Evolutionary conservation across 2,329 filamentous ascomycete genomes (phyloP), one percentile per base, ranked within the genome.

Genomic region (Ophiostoma quercus): DNA sequence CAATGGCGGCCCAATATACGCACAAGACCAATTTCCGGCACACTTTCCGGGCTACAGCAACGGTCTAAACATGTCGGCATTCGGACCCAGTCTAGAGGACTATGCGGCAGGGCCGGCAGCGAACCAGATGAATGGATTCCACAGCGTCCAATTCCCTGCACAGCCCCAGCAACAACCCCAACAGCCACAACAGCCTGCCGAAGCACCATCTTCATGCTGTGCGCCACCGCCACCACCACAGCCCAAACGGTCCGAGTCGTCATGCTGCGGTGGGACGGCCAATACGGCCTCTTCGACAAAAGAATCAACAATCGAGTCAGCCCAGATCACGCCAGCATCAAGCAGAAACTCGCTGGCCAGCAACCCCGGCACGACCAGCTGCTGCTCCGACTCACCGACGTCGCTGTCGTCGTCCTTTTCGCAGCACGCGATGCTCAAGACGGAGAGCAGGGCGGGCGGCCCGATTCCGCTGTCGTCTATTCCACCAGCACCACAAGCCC

Each of bases 291-390:
- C 57, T 3, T 25, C 57, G 6, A 29, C 57, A 4, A 62, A 25
- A 22, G 62, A 22, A 39, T n/a, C 62, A 16, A 14, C 68, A 9
- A 32, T 37, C 22, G 70, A 69, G 5, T 69, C 71, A 4, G 68
- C 67, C 8, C 65, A 63, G 7, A 70, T 73, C 51, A 74, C 73
- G 22, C 73, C 72, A 1, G 71, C 69, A 2, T 74, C 73, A 7
- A 73, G 73, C 51, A 71, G 69, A 11, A 70, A 62, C 4, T 73
- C 73, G 19, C 19, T 72, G 2, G 51, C 22, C 0, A 73, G 72
- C 70, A 62, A 62, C 12, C 25, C 57, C 11, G 57, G 57, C 14
- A 62, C 57, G 14, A 72, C 68, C n/a, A 41, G 66, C 1, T 57
- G 51, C 51, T 57, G 51, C 9, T 71, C 68, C 1, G 67, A 66